Base-by-base conservation (phyloP, 805 yeast species). In the Wickerhamomyces ciferrii region DNA sequence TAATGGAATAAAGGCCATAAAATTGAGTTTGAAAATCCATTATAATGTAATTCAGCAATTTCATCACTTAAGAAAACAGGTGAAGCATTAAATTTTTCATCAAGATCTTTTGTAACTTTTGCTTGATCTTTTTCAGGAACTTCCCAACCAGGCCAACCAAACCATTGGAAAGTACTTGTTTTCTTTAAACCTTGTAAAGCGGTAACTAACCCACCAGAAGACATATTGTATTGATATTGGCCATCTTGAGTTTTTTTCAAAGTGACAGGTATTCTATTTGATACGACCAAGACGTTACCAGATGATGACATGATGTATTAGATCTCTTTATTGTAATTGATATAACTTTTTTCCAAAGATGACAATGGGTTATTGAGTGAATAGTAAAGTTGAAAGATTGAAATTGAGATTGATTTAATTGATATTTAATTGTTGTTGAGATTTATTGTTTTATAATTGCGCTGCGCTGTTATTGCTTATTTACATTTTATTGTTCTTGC, bases 1-100 rank as follows among this genome's bases (percentile, higher is more conserved):
- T 94, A 94, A 65, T 94, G 99, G 72, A 94, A 94, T 50, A 95
- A 69, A 1, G 99, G 99, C 99, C 99, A 94, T 53, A 94, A 70
- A 52, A 94, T 94, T 15, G 96, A 86, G 67, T 94, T 94, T 52
- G 89, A 79, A 67, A 95, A 94, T 27, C 98, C 99, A 63, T 95
- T 94, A 69, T 94, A 94, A 68, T 94, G 98, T 53, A 94, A 74
- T 60, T 94, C 98, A 1, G 98, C 97, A 52, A 94, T 76, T 51
- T 86, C 88, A 60, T 94, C 98, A 51, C 82, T 76, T 48, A 94
- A 66, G 68, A 84, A 94, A 43, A 94, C 83, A 2, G 99, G 99
- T 34, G 87, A 81, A 55, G 98, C 94, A 51, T 84, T 84, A 72
- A 90, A 94, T 61, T 88, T 82, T 31, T 77, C 78, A 62, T 75